phyloP scores from a whole-genome alignment of 768 basidiomycete species.

The Tricholoma flavovirens region DNA sequence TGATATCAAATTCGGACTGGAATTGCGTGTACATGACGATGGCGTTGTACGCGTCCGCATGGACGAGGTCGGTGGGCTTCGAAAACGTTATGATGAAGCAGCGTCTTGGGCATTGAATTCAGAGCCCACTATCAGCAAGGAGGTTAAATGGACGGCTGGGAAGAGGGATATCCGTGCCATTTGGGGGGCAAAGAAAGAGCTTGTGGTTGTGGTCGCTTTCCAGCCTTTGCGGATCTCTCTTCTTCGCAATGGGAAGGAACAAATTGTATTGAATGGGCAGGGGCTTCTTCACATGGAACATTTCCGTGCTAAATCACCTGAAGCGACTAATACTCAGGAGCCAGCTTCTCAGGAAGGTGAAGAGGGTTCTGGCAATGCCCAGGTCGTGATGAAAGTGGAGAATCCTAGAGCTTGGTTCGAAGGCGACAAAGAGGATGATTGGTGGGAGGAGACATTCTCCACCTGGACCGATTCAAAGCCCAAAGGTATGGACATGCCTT shows the following conservation, averaged over 20 bases:
- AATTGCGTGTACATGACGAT: slow-evolving; percentile 80
- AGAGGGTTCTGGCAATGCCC: slow-evolving; percentile 33
- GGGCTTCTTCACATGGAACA: slow-evolving; percentile 98
- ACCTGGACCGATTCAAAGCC: slow-evolving; percentile 93
- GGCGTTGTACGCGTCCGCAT: slow-evolving; percentile 89
- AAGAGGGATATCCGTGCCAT: slow-evolving; percentile 58
- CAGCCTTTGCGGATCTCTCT: slow-evolving; percentile 73
- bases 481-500: slow-evolving; percentile 56
- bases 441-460: slow-evolving; percentile 85
- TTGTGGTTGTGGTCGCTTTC: slow-evolving; percentile 66
- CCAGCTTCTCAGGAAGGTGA: slow-evolving; percentile 39
- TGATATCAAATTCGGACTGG: slow-evolving; percentile 72
- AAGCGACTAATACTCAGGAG: slow-evolving; percentile 38
- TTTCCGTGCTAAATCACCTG: slow-evolving; percentile 66
- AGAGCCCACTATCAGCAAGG: slow-evolving; percentile 59
- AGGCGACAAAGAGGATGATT: slow-evolving; percentile 74
- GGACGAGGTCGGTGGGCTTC: slow-evolving; percentile 77
- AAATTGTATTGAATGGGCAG: slow-evolving; percentile 84
- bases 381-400: slow-evolving; percentile 46
- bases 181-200: slow-evolving; percentile 59
- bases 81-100: slow-evolving; percentile 88
- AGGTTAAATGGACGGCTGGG: slow-evolving; percentile 59
- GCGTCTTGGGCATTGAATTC: slow-evolving; percentile 81
- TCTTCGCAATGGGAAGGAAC: slow-evolving; percentile 67
- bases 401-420: slow-evolving; percentile 79